phyloP scores from a whole-genome alignment of 140 eudicot genomes.

The Anethum foeniculum region DNA sequence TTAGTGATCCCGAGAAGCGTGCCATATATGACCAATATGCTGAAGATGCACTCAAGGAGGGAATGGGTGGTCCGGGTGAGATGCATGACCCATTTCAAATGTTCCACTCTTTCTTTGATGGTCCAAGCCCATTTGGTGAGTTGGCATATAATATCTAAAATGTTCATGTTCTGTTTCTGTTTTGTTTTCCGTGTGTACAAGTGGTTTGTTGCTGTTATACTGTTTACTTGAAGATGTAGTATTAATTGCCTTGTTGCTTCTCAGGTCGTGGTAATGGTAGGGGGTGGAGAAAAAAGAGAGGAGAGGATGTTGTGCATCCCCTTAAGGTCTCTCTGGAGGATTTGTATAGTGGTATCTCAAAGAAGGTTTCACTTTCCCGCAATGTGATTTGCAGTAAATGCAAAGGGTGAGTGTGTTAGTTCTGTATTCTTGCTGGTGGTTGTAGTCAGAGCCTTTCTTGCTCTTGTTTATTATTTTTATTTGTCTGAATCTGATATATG shows the following conservation, averaged over 20 bases:
- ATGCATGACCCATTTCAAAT: constrained; percentile 54
- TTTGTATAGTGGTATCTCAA: no score
- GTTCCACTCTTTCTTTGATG: constrained; percentile 40
- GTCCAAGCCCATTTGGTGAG: constrained; percentile 38
- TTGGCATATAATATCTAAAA: not conserved
- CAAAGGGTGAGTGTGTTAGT: constrained; percentile 24
- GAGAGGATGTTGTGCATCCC: no score
- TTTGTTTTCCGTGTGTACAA: no score
- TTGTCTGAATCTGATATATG: not conserved
- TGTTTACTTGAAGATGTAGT: not conserved
- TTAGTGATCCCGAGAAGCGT: no score
- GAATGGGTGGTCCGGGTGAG: not conserved
- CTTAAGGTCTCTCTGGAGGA: no score
- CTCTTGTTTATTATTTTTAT: not conserved
- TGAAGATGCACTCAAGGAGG: no score
- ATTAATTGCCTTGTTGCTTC: not conserved
- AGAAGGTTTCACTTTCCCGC: no score
- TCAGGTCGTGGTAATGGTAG: constrained; percentile 24
- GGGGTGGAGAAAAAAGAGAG: no score
- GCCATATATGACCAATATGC: no score
- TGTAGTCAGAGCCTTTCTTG: not conserved
- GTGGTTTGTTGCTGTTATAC: not conserved
- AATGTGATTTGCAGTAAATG: constrained; percentile 8
- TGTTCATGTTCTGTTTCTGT: not conserved
- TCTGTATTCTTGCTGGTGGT: not conserved